A percentile compares a stretch with the other conserved stretches of the same genome.
Evolutionary conservation across 2,329 filamentous ascomycete genomes (phyloP).

Genomic region (Colletotrichum musicola): DNA sequence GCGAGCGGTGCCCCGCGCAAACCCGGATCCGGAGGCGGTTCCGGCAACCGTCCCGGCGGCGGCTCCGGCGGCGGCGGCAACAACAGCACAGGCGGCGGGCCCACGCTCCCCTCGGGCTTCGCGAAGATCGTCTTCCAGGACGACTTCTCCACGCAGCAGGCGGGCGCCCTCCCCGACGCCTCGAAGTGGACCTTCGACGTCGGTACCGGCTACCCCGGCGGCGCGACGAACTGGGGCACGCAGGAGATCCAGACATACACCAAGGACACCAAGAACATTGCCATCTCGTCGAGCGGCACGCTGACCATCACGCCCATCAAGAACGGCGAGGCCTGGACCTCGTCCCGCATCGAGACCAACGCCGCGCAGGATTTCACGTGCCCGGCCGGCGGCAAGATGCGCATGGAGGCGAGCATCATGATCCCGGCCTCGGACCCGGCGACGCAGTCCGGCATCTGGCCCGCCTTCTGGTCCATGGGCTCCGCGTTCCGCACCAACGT

Average conservation of each 20-base stretch:
- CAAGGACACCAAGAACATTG: conserved; percentile 53
- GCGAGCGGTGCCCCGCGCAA: conserved; percentile 1
- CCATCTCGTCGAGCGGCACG: conserved; percentile 48
- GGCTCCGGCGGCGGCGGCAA: neutral
- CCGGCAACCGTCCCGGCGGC: neutral
- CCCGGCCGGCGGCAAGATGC: conserved; percentile 48
- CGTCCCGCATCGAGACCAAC: conserved; percentile 57
- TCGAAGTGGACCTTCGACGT: conserved; percentile 58
- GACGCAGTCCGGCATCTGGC: conserved; percentile 58
- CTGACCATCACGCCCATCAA: conserved; percentile 45
- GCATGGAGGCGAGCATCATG: conserved; percentile 54
- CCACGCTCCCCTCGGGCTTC: conserved; percentile 40
- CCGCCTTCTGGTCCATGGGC: conserved; percentile 61
- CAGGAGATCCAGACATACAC: conserved; percentile 63
- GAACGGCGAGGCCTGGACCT: conserved; percentile 54
- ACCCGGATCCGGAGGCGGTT: neutral
- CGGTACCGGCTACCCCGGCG: conserved; percentile 62
- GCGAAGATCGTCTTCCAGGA: conserved; percentile 45
- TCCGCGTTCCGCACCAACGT: conserved; percentile 52
- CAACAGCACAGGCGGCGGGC: conserved; percentile 5
- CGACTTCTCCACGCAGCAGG: conserved; percentile 45
- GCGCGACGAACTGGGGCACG: conserved; percentile 61
- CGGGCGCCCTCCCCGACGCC: conserved; percentile 49
- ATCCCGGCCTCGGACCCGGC: conserved; percentile 46
- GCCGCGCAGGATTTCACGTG: conserved; percentile 51